Percentiles rank a stretch among this genome's conserved stretches.
Evolutionary conservation across 345 rosid species (phyloP).

Genomic region (Euphorbia pulcherrima): DNA sequence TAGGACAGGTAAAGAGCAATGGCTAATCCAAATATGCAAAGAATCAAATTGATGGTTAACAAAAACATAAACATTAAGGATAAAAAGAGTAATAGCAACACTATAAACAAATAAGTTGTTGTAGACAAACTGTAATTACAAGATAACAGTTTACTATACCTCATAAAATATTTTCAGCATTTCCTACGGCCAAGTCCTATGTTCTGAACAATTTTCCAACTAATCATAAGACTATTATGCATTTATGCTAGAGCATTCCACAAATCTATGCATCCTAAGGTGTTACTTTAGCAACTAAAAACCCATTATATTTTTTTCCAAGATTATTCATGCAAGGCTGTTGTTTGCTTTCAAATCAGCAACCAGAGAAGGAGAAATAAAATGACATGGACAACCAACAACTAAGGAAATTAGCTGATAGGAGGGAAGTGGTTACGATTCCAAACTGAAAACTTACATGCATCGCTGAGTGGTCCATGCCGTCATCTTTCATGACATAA

Average conservation of each 20-base stretch:
- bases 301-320: neutral
- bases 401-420: conserved; percentile 3
- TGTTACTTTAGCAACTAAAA: neutral
- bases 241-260: neutral
- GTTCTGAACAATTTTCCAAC: neutral
- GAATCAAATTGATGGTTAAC: neutral
- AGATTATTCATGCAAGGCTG: neutral
- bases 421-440: conserved; percentile 11
- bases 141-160: neutral
- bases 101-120: neutral
- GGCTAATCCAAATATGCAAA: neutral
- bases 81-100: neutral
- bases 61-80: neutral
- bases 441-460: conserved; percentile 41
- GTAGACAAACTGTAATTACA: neutral
- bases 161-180: neutral
- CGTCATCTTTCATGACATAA: conserved; percentile 80
- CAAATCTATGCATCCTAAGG: neutral
- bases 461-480: conserved; percentile 66
- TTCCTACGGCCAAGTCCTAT: neutral
- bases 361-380: conserved; percentile 10
- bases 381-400: neutral
- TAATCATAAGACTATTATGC: neutral
- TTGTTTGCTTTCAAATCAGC: neutral
- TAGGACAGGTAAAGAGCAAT: no score